Evolutionary conservation across 208 protist genomes (phyloP).

Genomic region (Novymonas esmeraldas): DNA sequence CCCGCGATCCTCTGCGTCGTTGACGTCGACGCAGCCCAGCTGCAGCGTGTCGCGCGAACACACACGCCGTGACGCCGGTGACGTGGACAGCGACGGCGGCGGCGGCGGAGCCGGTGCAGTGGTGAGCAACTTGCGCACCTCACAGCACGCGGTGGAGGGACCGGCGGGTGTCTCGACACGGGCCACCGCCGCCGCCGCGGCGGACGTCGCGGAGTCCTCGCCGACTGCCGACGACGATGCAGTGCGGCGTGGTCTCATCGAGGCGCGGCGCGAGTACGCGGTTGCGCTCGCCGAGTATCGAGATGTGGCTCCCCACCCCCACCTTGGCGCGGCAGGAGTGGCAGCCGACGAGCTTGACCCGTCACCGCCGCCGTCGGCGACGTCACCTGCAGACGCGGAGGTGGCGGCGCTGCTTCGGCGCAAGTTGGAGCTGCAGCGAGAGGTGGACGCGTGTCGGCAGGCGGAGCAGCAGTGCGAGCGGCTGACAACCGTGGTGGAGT

Average conservation of each 20-base stretch:
- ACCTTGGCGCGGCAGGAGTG: not conserved
- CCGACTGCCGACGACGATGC: constrained; percentile 39
- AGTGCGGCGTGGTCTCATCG: constrained; percentile 22
- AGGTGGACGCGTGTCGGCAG: constrained; percentile 13
- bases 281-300: constrained; percentile 26
- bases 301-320: not conserved
- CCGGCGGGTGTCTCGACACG: too few relatives aligned
- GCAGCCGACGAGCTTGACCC: not conserved
- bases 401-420: constrained; percentile 19
- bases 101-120: not conserved
- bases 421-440: constrained; percentile 28
- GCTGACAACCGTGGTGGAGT: constrained; percentile 43
- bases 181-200: not conserved
- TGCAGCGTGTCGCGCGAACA: not conserved
- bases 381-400: constrained; percentile 18
- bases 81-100: not conserved
- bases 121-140: too few relatives aligned
- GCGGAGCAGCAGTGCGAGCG: constrained; percentile 53
- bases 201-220: not conserved
- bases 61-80: too few relatives aligned
- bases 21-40: constrained; percentile 6
- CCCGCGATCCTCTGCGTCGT: not conserved
- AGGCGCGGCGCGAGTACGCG: constrained; percentile 29
- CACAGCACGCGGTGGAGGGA: too few relatives aligned
- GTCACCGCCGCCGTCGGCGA: not conserved